phyloP scores from a whole-genome alignment of 2,329 filamentous ascomycete genomes.

The Cordyceps tenuipes region DNA sequence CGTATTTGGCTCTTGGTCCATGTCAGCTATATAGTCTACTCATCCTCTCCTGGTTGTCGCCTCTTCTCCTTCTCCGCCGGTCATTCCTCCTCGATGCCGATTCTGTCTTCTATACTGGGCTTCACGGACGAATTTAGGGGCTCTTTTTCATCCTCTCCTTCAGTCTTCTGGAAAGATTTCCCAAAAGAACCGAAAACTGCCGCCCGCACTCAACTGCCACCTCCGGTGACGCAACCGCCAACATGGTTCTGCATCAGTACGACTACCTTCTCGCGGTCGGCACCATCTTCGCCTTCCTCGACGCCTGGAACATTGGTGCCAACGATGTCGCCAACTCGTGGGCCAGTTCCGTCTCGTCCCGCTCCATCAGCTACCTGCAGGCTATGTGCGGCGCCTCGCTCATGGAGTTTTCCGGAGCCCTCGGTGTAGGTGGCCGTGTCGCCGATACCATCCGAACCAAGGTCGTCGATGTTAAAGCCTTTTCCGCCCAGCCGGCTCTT shows the following conservation, averaged over 20 bases:
- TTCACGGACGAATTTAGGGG: not conserved
- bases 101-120: not conserved
- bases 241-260: slow-evolving; percentile 38
- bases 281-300: slow-evolving; percentile 57
- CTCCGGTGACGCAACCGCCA: not conserved
- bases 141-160: not conserved
- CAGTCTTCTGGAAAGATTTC: not conserved
- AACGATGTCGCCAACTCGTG: slow-evolving; percentile 70
- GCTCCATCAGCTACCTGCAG: slow-evolving; percentile 54
- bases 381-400: slow-evolving; percentile 50
- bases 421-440: slow-evolving; percentile 52
- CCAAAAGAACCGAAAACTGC: not conserved
- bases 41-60: not conserved
- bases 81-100: not conserved
- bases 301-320: slow-evolving; percentile 53
- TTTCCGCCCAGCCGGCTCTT: slow-evolving; percentile 38
- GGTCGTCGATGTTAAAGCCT: slow-evolving; percentile 42
- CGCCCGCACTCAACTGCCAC: not conserved
- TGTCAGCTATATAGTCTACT: slow-evolving; percentile 9
- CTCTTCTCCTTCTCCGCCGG: not conserved
- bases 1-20: not conserved
- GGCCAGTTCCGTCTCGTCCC: slow-evolving; percentile 65
- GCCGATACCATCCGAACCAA: slow-evolving; percentile 55
- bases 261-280: slow-evolving; percentile 57
- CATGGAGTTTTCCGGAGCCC: slow-evolving; percentile 54